Base-by-base conservation (phyloP, 2,329 filamentous ascomycete species). In the Diaporthe sp. region DNA sequence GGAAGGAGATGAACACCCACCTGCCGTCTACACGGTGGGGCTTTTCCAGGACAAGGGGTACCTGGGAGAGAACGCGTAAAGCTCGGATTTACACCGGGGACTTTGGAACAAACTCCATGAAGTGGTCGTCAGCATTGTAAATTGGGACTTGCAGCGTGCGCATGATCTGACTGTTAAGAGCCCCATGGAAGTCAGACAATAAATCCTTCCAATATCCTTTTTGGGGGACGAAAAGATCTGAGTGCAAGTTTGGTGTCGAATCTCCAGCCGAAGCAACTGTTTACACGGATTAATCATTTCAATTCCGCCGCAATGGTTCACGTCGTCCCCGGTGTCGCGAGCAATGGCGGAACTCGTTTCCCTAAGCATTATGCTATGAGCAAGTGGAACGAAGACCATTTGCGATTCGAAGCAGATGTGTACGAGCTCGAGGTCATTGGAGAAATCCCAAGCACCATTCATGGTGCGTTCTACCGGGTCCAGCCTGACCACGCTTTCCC, bases 341-440 rank as follows among this genome's bases (percentile, higher is more conserved):
- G 53, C 10, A 56, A 32, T 32, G 53, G 53, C 30, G 53, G 53
- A 35, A 56, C 53, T 4, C 53, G 53, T 8, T 56, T 56, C 8
- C 53, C 53, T n/a, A 56, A 56, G 53, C 53, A 56, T 35, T 56
- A 56, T 56, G 53, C 53, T 32, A 56, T 56, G 53, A 56, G 53
- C 30, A 56, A 56, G 19, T 56, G 53, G 53, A 56, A 56, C n/a
- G 53, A 56, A 56, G 53, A 56, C 22, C 53, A 56, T 32, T 56
- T 56, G 53, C 53, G 53, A 9, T 56, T 56, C 53, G 53, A 56
- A 56, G 53, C 53, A 22, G 53, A 56, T 13, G 53, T 56, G 17
- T 56, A 35, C 17, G 53, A 56, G 30, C 53, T 56, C 1, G 53
- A 56, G 30, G 53, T 56, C 53, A 56, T 56, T 17, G 53, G 53